These are phyloP conservation scores for Grosmannia clavigera DNA, from an alignment of 2,329 filamentous ascomycete genomes.

Conservation along the genomic window DNA sequence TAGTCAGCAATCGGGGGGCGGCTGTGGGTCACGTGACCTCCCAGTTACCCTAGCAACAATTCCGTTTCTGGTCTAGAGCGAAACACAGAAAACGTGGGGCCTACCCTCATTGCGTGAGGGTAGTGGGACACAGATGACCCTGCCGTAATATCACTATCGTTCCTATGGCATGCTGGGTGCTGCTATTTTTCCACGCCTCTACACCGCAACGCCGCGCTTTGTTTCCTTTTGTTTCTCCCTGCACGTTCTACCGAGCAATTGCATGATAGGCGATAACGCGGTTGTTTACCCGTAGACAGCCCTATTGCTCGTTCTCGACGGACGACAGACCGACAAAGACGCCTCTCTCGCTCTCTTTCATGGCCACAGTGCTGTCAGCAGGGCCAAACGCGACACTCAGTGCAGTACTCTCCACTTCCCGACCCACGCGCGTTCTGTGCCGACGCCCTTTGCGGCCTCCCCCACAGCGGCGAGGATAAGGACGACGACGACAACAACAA, in stretches of 20 bases:
- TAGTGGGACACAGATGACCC: conserved; percentile 3
- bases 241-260: background rate
- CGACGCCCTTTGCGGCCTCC: background rate
- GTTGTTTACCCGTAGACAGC: background rate
- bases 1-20: background rate
- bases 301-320: background rate
- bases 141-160: background rate
- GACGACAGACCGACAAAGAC: background rate
- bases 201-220: conserved; percentile 1
- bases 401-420: conserved; percentile 19
- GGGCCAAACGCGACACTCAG: conserved; percentile 26
- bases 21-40: background rate
- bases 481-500: no score
- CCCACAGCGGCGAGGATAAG: background rate
- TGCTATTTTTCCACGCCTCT: background rate
- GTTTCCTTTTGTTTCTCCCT: background rate
- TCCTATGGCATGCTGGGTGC: background rate
- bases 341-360: conserved; percentile 9
- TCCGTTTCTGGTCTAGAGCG: conserved; percentile 2
- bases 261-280: background rate
- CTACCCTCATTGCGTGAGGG: background rate
- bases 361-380: conserved; percentile 29
- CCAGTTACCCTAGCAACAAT: conserved; percentile 5
- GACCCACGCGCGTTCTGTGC: conserved; percentile 14
- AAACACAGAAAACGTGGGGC: conserved; percentile 2